Percentiles rank a stretch among this genome's conserved stretches.
These are phyloP conservation scores for Flagelloscypha sp. DNA, from an alignment of 768 basidiomycete species.

Conservation along the genomic window DNA sequence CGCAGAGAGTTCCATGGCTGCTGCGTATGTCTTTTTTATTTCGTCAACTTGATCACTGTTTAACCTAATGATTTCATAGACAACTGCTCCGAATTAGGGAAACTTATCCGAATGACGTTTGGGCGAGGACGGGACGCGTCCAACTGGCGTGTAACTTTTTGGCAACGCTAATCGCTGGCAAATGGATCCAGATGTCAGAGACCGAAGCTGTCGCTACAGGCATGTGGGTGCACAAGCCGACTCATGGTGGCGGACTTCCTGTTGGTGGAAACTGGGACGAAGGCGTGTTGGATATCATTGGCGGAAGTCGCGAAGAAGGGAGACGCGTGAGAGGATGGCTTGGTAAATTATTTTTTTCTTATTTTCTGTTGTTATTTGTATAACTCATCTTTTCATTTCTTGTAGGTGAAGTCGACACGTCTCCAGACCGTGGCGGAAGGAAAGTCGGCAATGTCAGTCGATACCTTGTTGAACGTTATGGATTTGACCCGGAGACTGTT, in stretches of 20 bases:
- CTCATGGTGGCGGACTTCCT: slow-evolving; percentile 62
- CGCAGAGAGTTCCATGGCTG: slow-evolving; percentile 59
- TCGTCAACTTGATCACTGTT: too few species aligned
- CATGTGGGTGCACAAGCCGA: slow-evolving; percentile 56
- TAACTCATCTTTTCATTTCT: too few species aligned
- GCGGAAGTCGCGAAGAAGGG: slow-evolving; percentile 67
- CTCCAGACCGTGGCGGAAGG: slow-evolving; percentile 54
- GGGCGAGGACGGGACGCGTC: slow-evolving; percentile 68
- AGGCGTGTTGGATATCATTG: slow-evolving; percentile 66
- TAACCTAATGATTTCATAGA: too few species aligned
- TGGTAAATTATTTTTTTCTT: too few species aligned
- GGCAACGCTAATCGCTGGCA: slow-evolving; percentile 60
- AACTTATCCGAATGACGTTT: slow-evolving; percentile 68
- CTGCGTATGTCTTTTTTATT: too few species aligned
- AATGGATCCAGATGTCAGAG: slow-evolving; percentile 65
- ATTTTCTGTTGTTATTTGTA: too few species aligned
- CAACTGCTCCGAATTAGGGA: slow-evolving; percentile 76
- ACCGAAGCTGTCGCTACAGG: slow-evolving; percentile 74
- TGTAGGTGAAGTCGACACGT: too few species aligned
- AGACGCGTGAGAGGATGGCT: slow-evolving; percentile 68
- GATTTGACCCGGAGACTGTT: slow-evolving; percentile 70
- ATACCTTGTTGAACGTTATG: slow-evolving; percentile 74
- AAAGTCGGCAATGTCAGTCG: slow-evolving; percentile 59
- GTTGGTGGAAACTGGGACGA: slow-evolving; percentile 67
- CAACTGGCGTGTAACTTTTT: slow-evolving; percentile 74